These are phyloP conservation scores for Myxozyma monticola DNA, from an alignment of 805 yeast species.

Conservation along the genomic window DNA sequence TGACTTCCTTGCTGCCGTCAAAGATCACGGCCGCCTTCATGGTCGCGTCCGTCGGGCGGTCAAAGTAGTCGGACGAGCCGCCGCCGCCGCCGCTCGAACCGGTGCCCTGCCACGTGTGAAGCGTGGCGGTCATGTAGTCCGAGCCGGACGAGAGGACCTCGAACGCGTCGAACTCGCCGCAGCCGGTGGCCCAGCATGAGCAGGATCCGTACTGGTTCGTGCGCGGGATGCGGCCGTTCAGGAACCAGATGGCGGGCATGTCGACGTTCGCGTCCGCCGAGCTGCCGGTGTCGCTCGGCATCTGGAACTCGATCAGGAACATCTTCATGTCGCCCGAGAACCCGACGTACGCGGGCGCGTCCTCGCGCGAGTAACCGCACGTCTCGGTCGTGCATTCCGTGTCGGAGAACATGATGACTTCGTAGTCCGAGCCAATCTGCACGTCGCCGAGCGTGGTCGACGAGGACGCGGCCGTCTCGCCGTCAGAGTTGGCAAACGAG, in stretches of 20 bases:
- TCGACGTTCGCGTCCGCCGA: constrained; percentile 65
- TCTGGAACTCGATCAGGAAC: constrained; percentile 87
- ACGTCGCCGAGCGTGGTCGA: constrained; percentile 70
- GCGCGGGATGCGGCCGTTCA: constrained; percentile 95
- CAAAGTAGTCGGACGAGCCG: constrained; percentile 83
- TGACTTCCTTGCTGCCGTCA: constrained; percentile 46
- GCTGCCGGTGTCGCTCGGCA: constrained; percentile 70
- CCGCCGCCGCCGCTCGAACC: constrained; percentile 62
- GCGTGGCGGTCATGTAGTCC: constrained; percentile 64
- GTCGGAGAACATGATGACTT: constrained; percentile 76
- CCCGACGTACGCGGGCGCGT: constrained; percentile 92
- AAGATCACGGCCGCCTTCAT: constrained; percentile 91
- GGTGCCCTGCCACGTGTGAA: constrained; percentile 81
- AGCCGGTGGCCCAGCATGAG: constrained; percentile 96
- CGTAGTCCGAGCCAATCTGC: constrained; percentile 69
- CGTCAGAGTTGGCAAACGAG: constrained; percentile 78
- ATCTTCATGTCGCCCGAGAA: constrained; percentile 82
- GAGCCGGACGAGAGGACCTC: constrained; percentile 82
- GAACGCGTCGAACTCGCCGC: constrained; percentile 96
- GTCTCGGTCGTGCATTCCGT: constrained; percentile 44
- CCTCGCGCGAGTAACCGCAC: constrained; percentile 86
- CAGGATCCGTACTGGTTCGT: constrained; percentile 93
- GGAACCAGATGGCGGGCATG: constrained; percentile 98
- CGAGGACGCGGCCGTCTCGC: constrained; percentile 66
- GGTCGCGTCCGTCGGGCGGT: constrained; percentile 75